phyloP scores from a whole-genome alignment of 2,329 filamentous ascomycete species.

The Penicillium thymicola region DNA sequence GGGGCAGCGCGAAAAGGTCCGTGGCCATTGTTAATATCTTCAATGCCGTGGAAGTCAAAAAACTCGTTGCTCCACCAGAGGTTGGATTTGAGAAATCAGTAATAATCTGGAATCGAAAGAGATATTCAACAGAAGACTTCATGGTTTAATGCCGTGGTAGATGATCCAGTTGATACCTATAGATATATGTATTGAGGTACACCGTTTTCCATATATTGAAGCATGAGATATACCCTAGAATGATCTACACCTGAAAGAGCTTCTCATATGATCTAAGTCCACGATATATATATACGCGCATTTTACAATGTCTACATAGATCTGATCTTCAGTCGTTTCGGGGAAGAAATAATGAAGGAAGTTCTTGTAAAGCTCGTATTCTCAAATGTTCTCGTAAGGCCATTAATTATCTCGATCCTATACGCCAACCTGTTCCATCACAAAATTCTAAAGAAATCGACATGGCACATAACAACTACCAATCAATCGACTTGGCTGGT shows the following conservation, averaged over 20 bases:
- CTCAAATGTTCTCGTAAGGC: not conserved
- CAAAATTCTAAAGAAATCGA: not conserved
- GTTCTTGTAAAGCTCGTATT: not conserved
- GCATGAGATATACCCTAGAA: slow-evolving; percentile 13
- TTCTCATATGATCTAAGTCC: slow-evolving; percentile 12
- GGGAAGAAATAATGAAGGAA: not conserved
- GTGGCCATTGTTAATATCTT: too few relatives aligned
- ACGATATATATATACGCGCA: slow-evolving; percentile 13
- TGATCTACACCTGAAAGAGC: slow-evolving; percentile 12
- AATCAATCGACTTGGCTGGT: slow-evolving; percentile 33
- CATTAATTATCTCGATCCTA: not conserved
- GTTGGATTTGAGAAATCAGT: slow-evolving; percentile 16
- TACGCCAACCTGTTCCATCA: not conserved
- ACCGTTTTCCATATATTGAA: slow-evolving; percentile 17
- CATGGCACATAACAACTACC: slow-evolving; percentile 19
- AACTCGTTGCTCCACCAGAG: too few relatives aligned
- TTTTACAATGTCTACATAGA: slow-evolving; percentile 16
- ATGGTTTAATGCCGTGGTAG: slow-evolving; percentile 42
- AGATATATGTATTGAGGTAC: slow-evolving; percentile 16
- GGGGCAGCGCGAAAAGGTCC: too few relatives aligned
- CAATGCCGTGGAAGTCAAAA: too few relatives aligned
- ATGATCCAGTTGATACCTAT: slow-evolving; percentile 29
- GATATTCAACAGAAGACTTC: slow-evolving; percentile 40
- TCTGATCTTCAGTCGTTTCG: slow-evolving; percentile 11
- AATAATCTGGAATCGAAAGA: slow-evolving; percentile 38